Evolutionary conservation across 2,329 filamentous ascomycete genomes (phyloP).

Genomic region (Chrysosporium keratinophilum): DNA sequence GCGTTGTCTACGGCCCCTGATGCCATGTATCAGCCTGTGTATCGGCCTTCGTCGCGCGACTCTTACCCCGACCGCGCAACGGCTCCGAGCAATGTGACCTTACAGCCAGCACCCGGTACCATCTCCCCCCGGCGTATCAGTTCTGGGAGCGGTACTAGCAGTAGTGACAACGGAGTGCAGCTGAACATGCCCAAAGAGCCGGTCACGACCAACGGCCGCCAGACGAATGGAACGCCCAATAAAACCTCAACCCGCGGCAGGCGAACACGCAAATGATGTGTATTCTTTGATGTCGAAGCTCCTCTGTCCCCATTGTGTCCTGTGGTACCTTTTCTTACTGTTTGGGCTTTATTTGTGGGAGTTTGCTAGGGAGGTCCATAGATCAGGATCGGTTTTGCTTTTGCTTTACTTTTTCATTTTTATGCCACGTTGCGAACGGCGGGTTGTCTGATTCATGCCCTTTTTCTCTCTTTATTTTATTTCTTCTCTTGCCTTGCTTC

Average conservation of each 20-base stretch:
- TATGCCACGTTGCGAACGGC: background rate
- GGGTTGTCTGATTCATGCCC: background rate
- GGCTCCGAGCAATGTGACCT: slow-evolving; percentile 12
- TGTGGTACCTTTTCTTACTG: slow-evolving; percentile 2
- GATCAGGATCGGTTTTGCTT: background rate
- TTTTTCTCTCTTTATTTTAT: background rate
- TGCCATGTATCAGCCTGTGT: slow-evolving; percentile 20
- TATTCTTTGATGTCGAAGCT: background rate
- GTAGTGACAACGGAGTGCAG: slow-evolving; percentile 11
- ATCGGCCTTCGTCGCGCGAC: slow-evolving; percentile 18
- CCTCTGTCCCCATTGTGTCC: slow-evolving; percentile 5
- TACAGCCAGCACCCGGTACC: slow-evolving; percentile 16
- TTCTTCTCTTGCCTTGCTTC: background rate
- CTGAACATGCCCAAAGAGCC: slow-evolving; percentile 2
- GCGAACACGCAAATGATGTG: slow-evolving; percentile 5
- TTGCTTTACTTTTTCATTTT: background rate
- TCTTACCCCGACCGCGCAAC: slow-evolving; percentile 12
- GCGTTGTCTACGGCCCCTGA: slow-evolving; percentile 18
- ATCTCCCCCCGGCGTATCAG: slow-evolving; percentile 1
- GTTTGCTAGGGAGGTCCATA: slow-evolving; percentile 2
- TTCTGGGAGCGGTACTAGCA: slow-evolving; percentile 1
- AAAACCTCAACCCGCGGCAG: background rate
- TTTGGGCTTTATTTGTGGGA: slow-evolving; percentile 11
- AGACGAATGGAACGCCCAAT: background rate
- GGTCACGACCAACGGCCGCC: background rate